Evolutionary conservation across 352 stramenopile species (phyloP), one percentile per base, ranked within the genome.

Genomic region (Globisporangium sylvaticum): DNA sequence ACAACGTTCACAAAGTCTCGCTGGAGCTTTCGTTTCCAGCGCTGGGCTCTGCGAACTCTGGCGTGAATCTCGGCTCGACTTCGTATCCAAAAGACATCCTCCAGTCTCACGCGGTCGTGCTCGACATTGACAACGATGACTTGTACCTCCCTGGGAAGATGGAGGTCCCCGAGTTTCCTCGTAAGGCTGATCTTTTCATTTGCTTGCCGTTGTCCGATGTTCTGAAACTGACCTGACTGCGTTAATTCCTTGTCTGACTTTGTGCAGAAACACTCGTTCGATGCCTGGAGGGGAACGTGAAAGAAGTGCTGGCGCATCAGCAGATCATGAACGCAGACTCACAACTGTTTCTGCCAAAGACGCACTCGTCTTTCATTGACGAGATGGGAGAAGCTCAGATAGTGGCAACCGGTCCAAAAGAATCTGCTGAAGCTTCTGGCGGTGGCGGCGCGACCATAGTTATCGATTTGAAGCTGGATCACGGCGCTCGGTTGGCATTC

Each of bases 51-150:
- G 10, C 54, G 15, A 58, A 46, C 24, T 50, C 32, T 4, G 64
- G 64, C 9, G 42, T 62, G 3, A 54, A 37, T n/a, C 31, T 64
- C 1, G 53, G 34, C 3, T 29, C 67, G 22, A 64, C 46, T 2
- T 57, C 70, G 27, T 90, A 87, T 64, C 73, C 80, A 7, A 34
- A 65, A 15, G 76, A 80, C 12, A 72, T 91, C 39, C 65, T 90
- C 10, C 73, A 89, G 53, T 77, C 76, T 10, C 42, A 74, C 27
- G 77, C 80, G 25, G 69, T 88, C 20, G 62, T 93, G n/a, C 54
- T 91, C 34, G 81, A 93, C 42, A 72, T 93, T 10, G 83, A 93
- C 58, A 73, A 78, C 8, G 81, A 93, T 61, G 85, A 93, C 25
- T 65, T 91, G 15, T 90, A 89, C 69, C 55, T 89, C 5, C 83